These are phyloP conservation scores for Neocallimastix lanati DNA, from an alignment of 192 early-diverging fungal species.

Conservation along the genomic window DNA sequence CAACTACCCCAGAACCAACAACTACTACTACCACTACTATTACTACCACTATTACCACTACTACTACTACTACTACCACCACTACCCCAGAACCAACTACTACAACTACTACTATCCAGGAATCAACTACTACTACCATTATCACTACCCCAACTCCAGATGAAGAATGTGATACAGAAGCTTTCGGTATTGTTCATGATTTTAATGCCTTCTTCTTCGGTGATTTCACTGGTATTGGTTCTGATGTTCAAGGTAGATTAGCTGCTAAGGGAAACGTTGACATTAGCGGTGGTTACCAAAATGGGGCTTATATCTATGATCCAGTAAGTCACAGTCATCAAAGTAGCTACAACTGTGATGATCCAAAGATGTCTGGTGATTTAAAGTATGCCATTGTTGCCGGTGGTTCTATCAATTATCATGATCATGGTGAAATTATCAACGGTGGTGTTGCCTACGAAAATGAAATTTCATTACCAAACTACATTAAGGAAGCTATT, in stretches of 20 bases:
- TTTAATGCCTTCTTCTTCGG: not conserved
- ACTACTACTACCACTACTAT: not conserved
- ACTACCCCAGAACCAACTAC: not conserved
- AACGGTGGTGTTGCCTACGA: not conserved
- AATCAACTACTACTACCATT: not conserved
- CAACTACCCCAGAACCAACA: not conserved
- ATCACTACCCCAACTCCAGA: not conserved
- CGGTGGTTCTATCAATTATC: not conserved
- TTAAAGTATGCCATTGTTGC: not conserved
- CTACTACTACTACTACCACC: not conserved
- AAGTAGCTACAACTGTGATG: not conserved
- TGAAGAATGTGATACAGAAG: not conserved
- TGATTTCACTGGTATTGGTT: not conserved
- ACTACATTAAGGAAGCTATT: not conserved
- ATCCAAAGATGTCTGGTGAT: not conserved
- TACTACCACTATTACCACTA: not conserved
- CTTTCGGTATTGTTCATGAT: not conserved
- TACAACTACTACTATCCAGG: not conserved
- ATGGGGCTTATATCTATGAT: not conserved
- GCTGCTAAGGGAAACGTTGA: not conserved
- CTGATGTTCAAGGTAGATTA: not conserved
- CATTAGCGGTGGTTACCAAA: not conserved
- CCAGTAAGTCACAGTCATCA: not conserved
- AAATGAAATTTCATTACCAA: not conserved
- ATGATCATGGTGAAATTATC: not conserved